A percentile compares a stretch with the other conserved stretches of the same genome.
phyloP scores from a whole-genome alignment of 805 yeast genomes.

The Wickerhamomyces bovis region DNA sequence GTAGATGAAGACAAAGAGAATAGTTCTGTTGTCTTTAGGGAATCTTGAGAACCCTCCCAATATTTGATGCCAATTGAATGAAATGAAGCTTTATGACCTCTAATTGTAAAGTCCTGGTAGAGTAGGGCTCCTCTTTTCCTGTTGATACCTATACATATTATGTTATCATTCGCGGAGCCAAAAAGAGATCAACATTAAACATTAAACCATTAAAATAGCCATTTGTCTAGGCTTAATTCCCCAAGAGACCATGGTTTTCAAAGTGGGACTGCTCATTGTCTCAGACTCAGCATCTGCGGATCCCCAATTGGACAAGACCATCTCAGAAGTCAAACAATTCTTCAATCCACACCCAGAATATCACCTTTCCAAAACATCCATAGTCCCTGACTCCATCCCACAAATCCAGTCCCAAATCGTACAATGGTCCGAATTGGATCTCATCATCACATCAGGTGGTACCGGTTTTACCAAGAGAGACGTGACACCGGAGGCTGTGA shows the following conservation, averaged over 20 bases:
- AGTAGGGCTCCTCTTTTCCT: too few relatives aligned
- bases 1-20: background rate
- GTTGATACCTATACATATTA: too few relatives aligned
- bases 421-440: constrained; percentile 21
- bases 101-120: too few relatives aligned
- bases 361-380: constrained; percentile 9
- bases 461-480: constrained; percentile 44
- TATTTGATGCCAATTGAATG: background rate
- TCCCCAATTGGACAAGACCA: constrained; percentile 1
- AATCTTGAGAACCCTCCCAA: background rate
- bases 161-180: background rate
- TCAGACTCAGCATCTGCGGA: constrained; percentile 3
- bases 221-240: too few relatives aligned
- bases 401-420: constrained; percentile 17
- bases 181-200: too few relatives aligned
- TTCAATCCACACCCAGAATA: constrained; percentile 4
- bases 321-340: constrained; percentile 1
- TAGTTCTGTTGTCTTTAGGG: background rate
- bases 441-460: constrained; percentile 46
- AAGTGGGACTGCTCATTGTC: constrained; percentile 4
- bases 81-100: background rate
- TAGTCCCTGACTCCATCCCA: constrained; percentile 33
- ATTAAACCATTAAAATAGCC: too few relatives aligned
- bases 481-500: constrained; percentile 46
- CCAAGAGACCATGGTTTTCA: background rate